These are phyloP conservation scores for Trichoderma koningiopsis DNA, from an alignment of 2,329 filamentous ascomycete species.

Conservation along the genomic window DNA sequence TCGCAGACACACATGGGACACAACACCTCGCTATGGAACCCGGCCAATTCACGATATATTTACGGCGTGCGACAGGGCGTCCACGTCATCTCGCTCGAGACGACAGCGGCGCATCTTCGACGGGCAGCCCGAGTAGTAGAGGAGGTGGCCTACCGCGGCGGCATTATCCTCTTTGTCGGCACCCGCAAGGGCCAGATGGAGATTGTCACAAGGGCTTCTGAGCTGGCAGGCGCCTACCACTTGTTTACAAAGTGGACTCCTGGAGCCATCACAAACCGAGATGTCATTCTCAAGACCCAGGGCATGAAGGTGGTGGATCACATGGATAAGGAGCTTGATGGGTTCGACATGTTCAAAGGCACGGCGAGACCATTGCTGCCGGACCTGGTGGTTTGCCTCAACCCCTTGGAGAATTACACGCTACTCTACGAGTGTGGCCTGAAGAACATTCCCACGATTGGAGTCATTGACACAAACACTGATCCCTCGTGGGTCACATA, in stretches of 20 bases:
- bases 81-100: slow-evolving; percentile 91
- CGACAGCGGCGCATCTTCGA: slow-evolving; percentile 85
- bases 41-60: slow-evolving; percentile 90
- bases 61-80: slow-evolving; percentile 85
- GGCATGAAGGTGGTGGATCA: slow-evolving; percentile 76
- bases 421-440: slow-evolving; percentile 88
- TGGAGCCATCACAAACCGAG: slow-evolving; percentile 87
- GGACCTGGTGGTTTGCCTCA: slow-evolving; percentile 89
- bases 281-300: slow-evolving; percentile 78
- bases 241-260: slow-evolving; percentile 93
- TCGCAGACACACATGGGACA: slow-evolving; percentile 89
- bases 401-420: slow-evolving; percentile 89
- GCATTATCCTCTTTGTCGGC: slow-evolving; percentile 87
- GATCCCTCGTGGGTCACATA: slow-evolving; percentile 96
- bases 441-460: slow-evolving; percentile 89
- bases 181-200: slow-evolving; percentile 80
- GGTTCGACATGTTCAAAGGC: slow-evolving; percentile 66
- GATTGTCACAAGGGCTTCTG: slow-evolving; percentile 77
- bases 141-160: slow-evolving; percentile 79
- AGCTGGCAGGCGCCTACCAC: slow-evolving; percentile 78
- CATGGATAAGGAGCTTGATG: slow-evolving; percentile 60
- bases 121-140: slow-evolving; percentile 90
- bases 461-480: slow-evolving; percentile 89
- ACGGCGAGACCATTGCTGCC: slow-evolving; percentile 72
- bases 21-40: slow-evolving; percentile 89